phyloP scores from a whole-genome alignment of 2,329 filamentous ascomycete genomes.

The Calonectria montana region DNA sequence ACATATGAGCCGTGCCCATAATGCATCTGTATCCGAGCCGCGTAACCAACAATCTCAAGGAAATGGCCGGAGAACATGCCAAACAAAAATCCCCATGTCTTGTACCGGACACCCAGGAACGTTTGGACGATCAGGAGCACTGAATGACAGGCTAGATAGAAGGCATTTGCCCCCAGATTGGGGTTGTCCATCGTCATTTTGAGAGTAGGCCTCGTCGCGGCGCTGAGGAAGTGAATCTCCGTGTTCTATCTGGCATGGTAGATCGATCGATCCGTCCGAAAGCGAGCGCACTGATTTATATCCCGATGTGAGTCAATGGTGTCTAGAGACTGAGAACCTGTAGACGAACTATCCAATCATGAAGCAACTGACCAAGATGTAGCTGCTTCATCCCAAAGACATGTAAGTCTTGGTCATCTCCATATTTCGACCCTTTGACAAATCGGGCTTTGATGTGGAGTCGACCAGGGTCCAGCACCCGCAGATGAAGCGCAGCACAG shows the following conservation, averaged over 20 bases:
- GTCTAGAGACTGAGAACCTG: neutral
- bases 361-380: neutral
- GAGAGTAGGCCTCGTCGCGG: neutral
- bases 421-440: neutral
- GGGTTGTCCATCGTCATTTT: slow-evolving; percentile 30
- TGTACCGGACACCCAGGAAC: slow-evolving; percentile 51
- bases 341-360: slow-evolving; percentile 23
- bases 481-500: neutral
- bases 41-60: slow-evolving; percentile 69
- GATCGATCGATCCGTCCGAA: neutral
- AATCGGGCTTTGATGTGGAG: slow-evolving; percentile 11
- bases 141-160: slow-evolving; percentile 54
- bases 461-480: neutral
- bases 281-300: slow-evolving; percentile 7
- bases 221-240: neutral
- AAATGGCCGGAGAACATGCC: slow-evolving; percentile 64
- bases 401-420: neutral
- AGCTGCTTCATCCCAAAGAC: neutral
- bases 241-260: neutral
- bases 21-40: slow-evolving; percentile 65
- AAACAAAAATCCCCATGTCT: slow-evolving; percentile 53
- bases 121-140: slow-evolving; percentile 56
- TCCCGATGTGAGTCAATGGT: neutral
- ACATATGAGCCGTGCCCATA: slow-evolving; percentile 65
- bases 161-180: slow-evolving; percentile 33